Evolutionary conservation across 2,329 filamentous ascomycete genomes (phyloP), one percentile per base, ranked within the genome.

Genomic region (Teratosphaeriaceae sp.): DNA sequence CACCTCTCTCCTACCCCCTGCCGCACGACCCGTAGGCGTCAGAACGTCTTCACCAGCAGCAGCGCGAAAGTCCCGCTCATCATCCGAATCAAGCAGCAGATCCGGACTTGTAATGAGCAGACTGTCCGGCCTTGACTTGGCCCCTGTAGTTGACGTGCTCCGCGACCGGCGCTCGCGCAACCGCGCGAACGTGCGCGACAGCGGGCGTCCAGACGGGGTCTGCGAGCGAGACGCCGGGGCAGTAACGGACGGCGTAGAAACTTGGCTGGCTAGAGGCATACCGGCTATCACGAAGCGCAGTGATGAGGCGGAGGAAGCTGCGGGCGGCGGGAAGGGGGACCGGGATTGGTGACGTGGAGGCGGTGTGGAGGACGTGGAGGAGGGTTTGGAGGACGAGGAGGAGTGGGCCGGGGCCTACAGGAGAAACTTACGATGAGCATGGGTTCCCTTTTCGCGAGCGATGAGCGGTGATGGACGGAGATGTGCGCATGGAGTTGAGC

Each of bases 401-500:
- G 42, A 22, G 35, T 24, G 36, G 29, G n/a, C n/a, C n/a, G n/a
- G 37, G 24, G 37, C 44, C 44, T 47, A 41, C 19, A 42, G 18
- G 18, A 37, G 26, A 43, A 31, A 47, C 44, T 43, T 44, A 47
- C 44, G 26, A 47, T 47, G 26, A 47, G 41, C 31, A 20, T 9
- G 31, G 18, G 31, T 9, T 55, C 45, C 51, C 56, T 46, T 50
- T 38, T 38, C 50, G 45, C 58, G 60, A 64, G 56, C 27, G 27
- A 30, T 30, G 12, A 34, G 31, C 12, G 29, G 16, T n/a, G 29
- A n/a, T 7, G 6, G 29, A 5, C n/a, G n/a, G n/a, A n/a, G n/a
- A n/a, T n/a, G n/a, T n/a, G n/a, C n/a, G n/a, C n/a, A n/a, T n/a
- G n/a, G n/a, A n/a, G n/a, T 8, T 27, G 24, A 38, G 49, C 40